phyloP scores from a whole-genome alignment of 2,329 filamentous ascomycete species.

The Microdochium nivale region DNA sequence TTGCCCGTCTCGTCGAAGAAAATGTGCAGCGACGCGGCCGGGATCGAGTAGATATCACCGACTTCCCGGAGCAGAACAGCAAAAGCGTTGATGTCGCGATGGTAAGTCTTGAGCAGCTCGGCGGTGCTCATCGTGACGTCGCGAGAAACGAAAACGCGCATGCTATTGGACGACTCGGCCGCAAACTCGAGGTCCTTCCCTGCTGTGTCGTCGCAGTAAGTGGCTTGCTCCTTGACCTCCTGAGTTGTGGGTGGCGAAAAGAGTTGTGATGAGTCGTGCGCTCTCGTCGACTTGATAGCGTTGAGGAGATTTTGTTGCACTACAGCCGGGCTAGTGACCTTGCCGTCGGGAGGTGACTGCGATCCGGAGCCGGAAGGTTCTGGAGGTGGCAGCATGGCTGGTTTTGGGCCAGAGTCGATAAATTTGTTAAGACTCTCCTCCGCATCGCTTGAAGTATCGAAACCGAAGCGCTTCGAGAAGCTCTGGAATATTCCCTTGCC shows the following conservation, averaged over 20 bases:
- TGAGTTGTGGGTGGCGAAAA: slow-evolving; percentile 65
- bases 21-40: slow-evolving; percentile 64
- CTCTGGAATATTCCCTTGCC: slow-evolving; percentile 56
- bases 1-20: slow-evolving; percentile 74
- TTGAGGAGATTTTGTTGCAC: slow-evolving; percentile 65
- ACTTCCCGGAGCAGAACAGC: slow-evolving; percentile 61
- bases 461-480: slow-evolving; percentile 58
- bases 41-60: slow-evolving; percentile 63
- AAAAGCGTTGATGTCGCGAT: slow-evolving; percentile 59
- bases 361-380: slow-evolving; percentile 11
- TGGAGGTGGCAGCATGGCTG: slow-evolving; percentile 9
- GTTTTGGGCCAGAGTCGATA: slow-evolving; percentile 20
- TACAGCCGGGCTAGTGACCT: slow-evolving; percentile 50
- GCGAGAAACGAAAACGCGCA: slow-evolving; percentile 65
- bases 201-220: slow-evolving; percentile 75
- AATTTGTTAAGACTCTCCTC: slow-evolving; percentile 37
- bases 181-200: slow-evolving; percentile 65
- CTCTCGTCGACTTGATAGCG: slow-evolving; percentile 69
- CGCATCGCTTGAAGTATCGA: slow-evolving; percentile 42
- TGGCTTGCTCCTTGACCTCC: slow-evolving; percentile 70
- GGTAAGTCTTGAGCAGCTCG: slow-evolving; percentile 53
- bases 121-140: slow-evolving; percentile 37
- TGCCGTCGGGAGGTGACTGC: slow-evolving; percentile 1
- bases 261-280: slow-evolving; percentile 65
- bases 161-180: slow-evolving; percentile 60